Base-by-base conservation (phyloP, 2,329 filamentous ascomycete species). In the Cladophialophora exuberans region DNA sequence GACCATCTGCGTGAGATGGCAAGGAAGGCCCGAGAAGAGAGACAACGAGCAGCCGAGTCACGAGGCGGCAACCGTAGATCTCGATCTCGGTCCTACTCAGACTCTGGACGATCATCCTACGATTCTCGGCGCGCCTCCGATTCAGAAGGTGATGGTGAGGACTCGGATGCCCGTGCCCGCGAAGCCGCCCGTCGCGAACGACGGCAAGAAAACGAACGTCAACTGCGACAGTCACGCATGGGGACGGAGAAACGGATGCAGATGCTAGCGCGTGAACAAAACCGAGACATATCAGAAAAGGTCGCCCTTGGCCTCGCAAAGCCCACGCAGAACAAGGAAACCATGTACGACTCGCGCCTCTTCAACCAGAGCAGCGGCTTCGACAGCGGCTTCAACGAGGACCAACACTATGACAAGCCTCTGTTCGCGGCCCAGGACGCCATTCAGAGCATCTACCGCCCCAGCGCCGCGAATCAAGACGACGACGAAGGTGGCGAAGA, bases 331-430 rank as follows among this genome's bases (percentile, higher is more conserved):
- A 89, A 86, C 46, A 87, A 87, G 52, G 94, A 99, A 72, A 86
- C 89, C 20, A 97, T 97, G 94, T 99, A 95, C 76, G 94, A 99
- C 75, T 95, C 91, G 2, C 82, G 94, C 35, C 76, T 99, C 25
- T 99, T 99, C 75, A 97, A 97, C 74, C 90, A 96, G 74, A 88
- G 86, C 4, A 92, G 88, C 65, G 94, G 94, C 0, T 95, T 99
- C 69, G 87, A 91, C 64, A 83, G 86, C 48, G 94, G 93, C 0
- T 91, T 97, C 80, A 99, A 99, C 72, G 94, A 99, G 72, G 94
- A 99, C 71, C 94, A 99, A 68, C 85, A 87, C 0, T 99, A 97
- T 75, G 94, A 97, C 72, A 97, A 97, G 74, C 94, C 94, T 17
- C 78, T 99, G 6, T 99, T 99, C 70, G 92, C 92, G 1, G 93